Evolutionary conservation across 1,284 basidiomycete species (phyloP), one percentile per base, ranked within the genome.

Genomic region (Hemileia vastatrix): DNA sequence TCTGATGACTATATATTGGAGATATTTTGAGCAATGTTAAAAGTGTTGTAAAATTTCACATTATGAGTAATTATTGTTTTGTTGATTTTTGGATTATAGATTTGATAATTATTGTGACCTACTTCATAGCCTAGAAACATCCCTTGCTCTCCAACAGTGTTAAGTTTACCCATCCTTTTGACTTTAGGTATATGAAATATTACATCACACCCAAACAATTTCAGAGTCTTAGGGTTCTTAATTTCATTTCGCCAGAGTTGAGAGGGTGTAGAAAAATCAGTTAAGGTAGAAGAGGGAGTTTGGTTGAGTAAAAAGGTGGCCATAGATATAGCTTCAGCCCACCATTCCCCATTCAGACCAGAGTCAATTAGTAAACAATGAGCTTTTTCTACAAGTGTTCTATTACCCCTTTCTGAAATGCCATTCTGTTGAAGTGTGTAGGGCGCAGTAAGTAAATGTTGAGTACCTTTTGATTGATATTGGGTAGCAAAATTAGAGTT

Each of bases 291-390:
- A 13, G 33, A 40, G n/a, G 72, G 66, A 0, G 72, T 68, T 1
- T 71, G 67, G 60, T 79, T 78, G 32, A 67, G 66, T 2, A 79
- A 31, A 70, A 73, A 78, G 6, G 18, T 19, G 18, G 47, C 47
- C 6, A 21, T 48, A 8, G 6, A 18, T 6, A 18, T 21, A 8
- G 47, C 47, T 48, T 48, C 47, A 8, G 6, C 47, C 47, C 47
- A 48, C 47, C 47, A 48, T 21, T 48, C 47, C 47, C 6, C 23
- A 18, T 13, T 6, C 47, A 48, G 8, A 6, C 23, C 23, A 18
- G 47, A 48, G 6, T 18, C 8, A 48, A 48, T 6, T 6, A 48
- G 6, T 6, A 48, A 18, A 48, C 47, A 48, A 6, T 21, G 6
- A 8, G 6, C 18, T 21, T 18, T 48, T 13, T 48, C 23, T 6